These are phyloP conservation scores for Pythium phragmiticola DNA, from an alignment of 352 stramenopile species.

Conservation along the genomic window DNA sequence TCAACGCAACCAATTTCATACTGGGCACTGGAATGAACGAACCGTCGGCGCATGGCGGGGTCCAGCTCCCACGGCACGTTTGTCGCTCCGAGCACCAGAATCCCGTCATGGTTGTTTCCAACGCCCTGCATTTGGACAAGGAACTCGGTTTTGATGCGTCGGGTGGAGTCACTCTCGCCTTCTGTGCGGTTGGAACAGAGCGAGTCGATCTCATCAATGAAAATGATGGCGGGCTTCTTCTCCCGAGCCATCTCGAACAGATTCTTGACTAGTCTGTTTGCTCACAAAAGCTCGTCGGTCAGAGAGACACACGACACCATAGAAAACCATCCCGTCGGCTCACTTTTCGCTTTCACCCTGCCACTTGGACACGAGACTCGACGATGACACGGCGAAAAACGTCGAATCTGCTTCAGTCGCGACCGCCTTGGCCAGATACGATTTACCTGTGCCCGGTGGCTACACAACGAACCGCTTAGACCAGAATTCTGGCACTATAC, in stretches of 20 bases:
- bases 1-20: background rate
- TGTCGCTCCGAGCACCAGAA: conserved; percentile 96
- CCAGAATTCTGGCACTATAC: conserved; percentile 1
- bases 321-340: background rate
- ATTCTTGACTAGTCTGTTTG: conserved; percentile 93
- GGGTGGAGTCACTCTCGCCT: conserved; percentile 94
- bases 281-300: background rate
- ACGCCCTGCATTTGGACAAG: conserved; percentile 98
- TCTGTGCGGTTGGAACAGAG: conserved; percentile 91
- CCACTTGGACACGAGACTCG: conserved; percentile 98
- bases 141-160: conserved; percentile 98
- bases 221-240: conserved; percentile 93
- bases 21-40: conserved; percentile 7
- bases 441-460: conserved; percentile 93
- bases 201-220: conserved; percentile 98
- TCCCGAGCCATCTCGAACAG: conserved; percentile 98
- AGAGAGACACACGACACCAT: background rate
- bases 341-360: conserved; percentile 95
- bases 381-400: conserved; percentile 98
- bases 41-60: conserved; percentile 94
- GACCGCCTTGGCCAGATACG: conserved; percentile 96
- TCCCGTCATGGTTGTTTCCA: conserved; percentile 84
- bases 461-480: conserved; percentile 20
- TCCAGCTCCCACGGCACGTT: conserved; percentile 99
- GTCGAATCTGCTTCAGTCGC: conserved; percentile 98